phyloP scores from a whole-genome alignment of 305 asterid species.

The Euphrasia arctica region DNA sequence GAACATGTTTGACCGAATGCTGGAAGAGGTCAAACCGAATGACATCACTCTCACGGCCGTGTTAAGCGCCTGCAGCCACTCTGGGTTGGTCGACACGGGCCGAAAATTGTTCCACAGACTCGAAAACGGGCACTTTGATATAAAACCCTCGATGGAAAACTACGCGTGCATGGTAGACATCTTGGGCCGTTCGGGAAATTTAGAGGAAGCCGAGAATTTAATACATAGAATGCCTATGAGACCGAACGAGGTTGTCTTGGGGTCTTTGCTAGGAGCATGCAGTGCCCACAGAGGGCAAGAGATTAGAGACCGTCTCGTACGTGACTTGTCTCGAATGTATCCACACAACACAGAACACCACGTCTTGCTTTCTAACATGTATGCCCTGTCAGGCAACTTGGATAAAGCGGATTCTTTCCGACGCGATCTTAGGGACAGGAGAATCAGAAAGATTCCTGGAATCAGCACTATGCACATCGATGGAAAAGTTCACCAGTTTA shows the following conservation, averaged over 20 bases:
- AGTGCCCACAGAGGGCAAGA: conserved; percentile 47
- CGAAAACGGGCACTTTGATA: conserved; percentile 28
- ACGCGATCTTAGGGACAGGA: conserved; percentile 49
- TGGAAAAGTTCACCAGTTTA: conserved; percentile 51
- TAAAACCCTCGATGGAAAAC: conserved; percentile 70
- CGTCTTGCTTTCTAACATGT: conserved; percentile 65
- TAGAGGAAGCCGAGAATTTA: conserved; percentile 69
- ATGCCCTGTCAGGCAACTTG: conserved; percentile 44
- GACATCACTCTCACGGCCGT: conserved; percentile 66
- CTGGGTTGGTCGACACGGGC: conserved; percentile 72
- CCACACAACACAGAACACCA: conserved; percentile 72
- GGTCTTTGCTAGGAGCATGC: conserved; percentile 76
- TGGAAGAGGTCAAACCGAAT: conserved; percentile 56
- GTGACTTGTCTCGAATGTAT: conserved; percentile 43
- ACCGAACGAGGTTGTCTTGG: conserved; percentile 81
- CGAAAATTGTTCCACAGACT: conserved; percentile 49
- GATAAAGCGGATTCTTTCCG: conserved; percentile 57
- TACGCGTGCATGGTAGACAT: conserved; percentile 79
- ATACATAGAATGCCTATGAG: conserved; percentile 59
- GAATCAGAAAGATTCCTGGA: conserved; percentile 67
- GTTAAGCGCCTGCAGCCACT: conserved; percentile 78
- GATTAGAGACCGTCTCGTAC: conserved; percentile 47
- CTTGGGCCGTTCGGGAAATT: conserved; percentile 60
- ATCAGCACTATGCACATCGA: conserved; percentile 48
- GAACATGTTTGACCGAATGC: conserved; percentile 54